phyloP scores from a whole-genome alignment of 2,329 filamentous ascomycete species.

The Berkeleyomyces rouxiae region DNA sequence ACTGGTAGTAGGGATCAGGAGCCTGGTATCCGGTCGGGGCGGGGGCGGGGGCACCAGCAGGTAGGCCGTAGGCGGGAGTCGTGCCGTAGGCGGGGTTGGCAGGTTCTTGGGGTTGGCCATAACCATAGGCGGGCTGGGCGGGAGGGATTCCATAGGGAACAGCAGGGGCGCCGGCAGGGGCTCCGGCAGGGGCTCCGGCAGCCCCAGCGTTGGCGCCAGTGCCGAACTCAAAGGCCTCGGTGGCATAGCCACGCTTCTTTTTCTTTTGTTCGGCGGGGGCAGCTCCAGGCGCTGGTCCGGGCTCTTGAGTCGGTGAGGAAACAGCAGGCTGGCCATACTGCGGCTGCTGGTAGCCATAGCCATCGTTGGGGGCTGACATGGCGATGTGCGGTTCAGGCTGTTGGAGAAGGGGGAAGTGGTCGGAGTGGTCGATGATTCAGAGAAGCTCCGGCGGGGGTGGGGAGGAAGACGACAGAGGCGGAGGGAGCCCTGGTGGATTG shows the following conservation, averaged over 20 bases:
- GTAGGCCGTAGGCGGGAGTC: constrained; percentile 26
- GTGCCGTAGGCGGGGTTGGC: constrained; percentile 24
- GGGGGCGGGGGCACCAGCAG: constrained; percentile 20
- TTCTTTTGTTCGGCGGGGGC: constrained; percentile 39
- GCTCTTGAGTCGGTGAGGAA: constrained; percentile 17
- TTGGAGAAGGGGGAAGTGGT: constrained; percentile 18
- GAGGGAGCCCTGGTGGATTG: not conserved
- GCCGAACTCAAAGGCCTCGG: constrained; percentile 85
- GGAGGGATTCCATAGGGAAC: constrained; percentile 35
- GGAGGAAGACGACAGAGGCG: not conserved
- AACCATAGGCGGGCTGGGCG: constrained; percentile 36
- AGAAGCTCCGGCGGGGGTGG: not conserved
- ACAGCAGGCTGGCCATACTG: constrained; percentile 26
- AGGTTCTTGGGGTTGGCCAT: constrained; percentile 37
- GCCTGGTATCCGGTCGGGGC: constrained; percentile 46
- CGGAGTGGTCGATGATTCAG: constrained; percentile 12
- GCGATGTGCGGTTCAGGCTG: not conserved
- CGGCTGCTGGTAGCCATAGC: constrained; percentile 35
- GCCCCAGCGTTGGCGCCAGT: constrained; percentile 58
- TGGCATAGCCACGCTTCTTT: constrained; percentile 92
- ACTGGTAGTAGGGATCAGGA: constrained; percentile 48
- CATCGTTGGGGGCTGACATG: constrained; percentile 41
- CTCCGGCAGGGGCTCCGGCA: constrained; percentile 25
- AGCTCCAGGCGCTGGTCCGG: constrained; percentile 15
- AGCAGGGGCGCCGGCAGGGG: constrained; percentile 25